Evolutionary conservation across 768 basidiomycete genomes (phyloP).

Genomic region (Lentinula sp.): DNA sequence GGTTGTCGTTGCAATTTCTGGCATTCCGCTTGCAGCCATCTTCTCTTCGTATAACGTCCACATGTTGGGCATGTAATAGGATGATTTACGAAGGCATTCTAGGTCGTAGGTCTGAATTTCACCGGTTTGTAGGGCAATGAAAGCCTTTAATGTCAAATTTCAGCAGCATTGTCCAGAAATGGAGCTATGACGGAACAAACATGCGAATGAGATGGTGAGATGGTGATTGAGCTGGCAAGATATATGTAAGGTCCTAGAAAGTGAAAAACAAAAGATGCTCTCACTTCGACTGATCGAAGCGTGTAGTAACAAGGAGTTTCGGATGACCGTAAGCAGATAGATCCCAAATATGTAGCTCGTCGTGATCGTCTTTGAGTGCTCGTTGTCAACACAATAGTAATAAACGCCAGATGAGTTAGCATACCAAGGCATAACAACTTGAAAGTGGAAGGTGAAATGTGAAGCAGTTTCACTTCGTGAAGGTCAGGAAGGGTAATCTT

Average conservation of each 20-base stretch:
- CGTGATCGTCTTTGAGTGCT: constrained; percentile 37
- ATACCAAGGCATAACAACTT: constrained; percentile 61
- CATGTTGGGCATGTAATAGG: constrained; percentile 65
- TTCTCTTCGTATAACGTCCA: constrained; percentile 71
- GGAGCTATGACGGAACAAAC: constrained; percentile 30
- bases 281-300: constrained; percentile 44
- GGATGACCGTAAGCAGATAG: constrained; percentile 46
- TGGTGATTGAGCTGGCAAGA: constrained; percentile 44
- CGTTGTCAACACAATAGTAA: background rate
- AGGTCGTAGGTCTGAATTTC: constrained; percentile 74
- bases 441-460: constrained; percentile 49
- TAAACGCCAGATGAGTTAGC: constrained; percentile 5
- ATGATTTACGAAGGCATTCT: constrained; percentile 58
- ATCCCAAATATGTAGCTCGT: constrained; percentile 57
- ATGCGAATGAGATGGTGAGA: constrained; percentile 70
- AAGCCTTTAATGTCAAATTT: constrained; percentile 26
- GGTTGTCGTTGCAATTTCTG: constrained; percentile 21
- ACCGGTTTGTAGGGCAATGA: constrained; percentile 41
- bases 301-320: constrained; percentile 40
- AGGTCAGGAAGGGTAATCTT: constrained; percentile 40
- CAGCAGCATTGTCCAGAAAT: background rate
- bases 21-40: constrained; percentile 33
- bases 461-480: constrained; percentile 47
- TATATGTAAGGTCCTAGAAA: background rate
- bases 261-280: background rate